phyloP scores from a whole-genome alignment of 2,329 filamentous ascomycete species.

The Annulohypoxylon truncatum region DNA sequence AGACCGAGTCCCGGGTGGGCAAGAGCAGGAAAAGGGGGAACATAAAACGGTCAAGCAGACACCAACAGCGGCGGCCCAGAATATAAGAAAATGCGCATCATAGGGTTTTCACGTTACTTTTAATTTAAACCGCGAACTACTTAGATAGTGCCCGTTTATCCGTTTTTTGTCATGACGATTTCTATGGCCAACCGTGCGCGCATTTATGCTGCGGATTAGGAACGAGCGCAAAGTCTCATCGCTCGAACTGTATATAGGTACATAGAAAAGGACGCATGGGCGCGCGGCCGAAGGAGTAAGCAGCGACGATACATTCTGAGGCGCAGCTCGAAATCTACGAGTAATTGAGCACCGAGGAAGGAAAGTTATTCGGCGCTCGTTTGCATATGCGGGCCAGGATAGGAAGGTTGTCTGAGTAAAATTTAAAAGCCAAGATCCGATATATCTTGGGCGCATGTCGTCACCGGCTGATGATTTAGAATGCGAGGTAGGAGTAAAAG shows the following conservation, averaged over 20 bases:
- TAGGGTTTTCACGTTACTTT: neutral
- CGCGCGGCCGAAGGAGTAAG: neutral
- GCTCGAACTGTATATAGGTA: neutral
- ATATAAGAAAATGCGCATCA: slow-evolving; percentile 4
- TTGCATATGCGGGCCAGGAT: slow-evolving; percentile 10
- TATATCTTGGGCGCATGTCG: neutral
- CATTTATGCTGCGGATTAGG: neutral
- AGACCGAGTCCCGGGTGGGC: neutral
- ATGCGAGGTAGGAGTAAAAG: neutral
- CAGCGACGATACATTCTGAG: too few species aligned
- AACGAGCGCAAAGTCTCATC: slow-evolving; percentile 1
- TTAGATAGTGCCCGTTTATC: too few species aligned
- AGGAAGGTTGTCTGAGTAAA: slow-evolving; percentile 20
- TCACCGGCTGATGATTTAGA: neutral
- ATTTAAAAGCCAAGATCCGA: slow-evolving; percentile 10
- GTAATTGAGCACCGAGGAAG: neutral
- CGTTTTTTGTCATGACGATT: too few species aligned
- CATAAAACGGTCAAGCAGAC: slow-evolving; percentile 3
- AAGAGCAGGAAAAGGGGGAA: neutral
- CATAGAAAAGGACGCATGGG: neutral
- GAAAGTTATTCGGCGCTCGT: neutral
- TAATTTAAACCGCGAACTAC: neutral
- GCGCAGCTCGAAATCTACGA: too few species aligned
- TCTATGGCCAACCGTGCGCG: slow-evolving; percentile 1
- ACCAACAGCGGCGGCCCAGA: neutral